Evolutionary conservation across 179 eudicot genomes (phyloP), one percentile per base, ranked within the genome.

Genomic region (Drosera spatulata): DNA sequence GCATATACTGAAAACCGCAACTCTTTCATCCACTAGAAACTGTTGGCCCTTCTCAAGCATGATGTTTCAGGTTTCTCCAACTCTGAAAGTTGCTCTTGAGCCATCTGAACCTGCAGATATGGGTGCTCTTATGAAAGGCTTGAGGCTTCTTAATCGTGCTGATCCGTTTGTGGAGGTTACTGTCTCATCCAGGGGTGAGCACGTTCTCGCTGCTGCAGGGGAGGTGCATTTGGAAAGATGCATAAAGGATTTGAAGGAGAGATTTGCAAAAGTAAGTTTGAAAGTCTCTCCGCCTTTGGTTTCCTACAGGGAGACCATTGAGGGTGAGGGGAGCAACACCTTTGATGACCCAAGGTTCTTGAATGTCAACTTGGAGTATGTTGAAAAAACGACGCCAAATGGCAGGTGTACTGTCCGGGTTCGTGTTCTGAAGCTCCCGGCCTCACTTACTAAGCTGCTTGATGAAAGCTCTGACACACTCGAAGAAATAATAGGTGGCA

Each of bases 11-110:
- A 91, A 88, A 75, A 85, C 86, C 70, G 96, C 98, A 0, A 91
- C 98, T 48, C 95, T 91, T 69, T 85, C 91, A 68, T 79, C 95
- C 22, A 84, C 87, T 2, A 79, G 67, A 50, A 79, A 84, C 56
- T 82, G 91, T 61, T 91, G 98, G 98, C 98, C 96, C 51, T 91
- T 88, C 69, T 88, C 96, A 6, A 91, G 95, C 63, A 82, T 88
- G 91, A 77, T 81, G 74, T 91, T 91, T 71, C 98, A 91, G 61
- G 96, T 88, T 51, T 73, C 96, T 15, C 98, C 98, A 3, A 85
- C 84, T 59, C 87, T 91, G 11, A 88, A 88, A 78, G 98, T 91
- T 61, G 97, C 97, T 8, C 82, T 91, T 59, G 97, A 91, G 71
- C 96, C 96, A 53, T 85, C 96, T 11, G 91, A 91, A 70, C 96